A percentile compares a stretch with the other conserved stretches of the same genome.
These are phyloP conservation scores for Jacaranda mimosifolia DNA, from an alignment of 257 asterid genomes.

Conservation along the genomic window DNA sequence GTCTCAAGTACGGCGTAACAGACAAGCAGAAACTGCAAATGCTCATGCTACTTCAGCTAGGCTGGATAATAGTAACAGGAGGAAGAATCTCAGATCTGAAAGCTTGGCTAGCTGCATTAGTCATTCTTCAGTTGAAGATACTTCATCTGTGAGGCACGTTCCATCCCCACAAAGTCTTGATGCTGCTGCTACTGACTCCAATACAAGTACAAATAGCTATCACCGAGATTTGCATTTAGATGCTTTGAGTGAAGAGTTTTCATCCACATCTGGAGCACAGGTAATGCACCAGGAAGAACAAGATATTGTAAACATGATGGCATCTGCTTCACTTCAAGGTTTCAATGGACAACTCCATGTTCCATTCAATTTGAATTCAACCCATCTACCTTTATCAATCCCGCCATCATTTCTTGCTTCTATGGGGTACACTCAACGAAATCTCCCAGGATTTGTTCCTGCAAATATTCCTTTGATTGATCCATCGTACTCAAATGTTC, in stretches of 20 bases:
- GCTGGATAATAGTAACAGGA: constrained; percentile 55
- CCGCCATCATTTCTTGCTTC: constrained; percentile 83
- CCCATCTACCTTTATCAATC: constrained; percentile 78
- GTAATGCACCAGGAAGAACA: constrained; percentile 79
- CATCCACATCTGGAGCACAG: constrained; percentile 65
- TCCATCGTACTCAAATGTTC: constrained; percentile 62
- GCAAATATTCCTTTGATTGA: constrained; percentile 56
- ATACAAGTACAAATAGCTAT: constrained; percentile 53
- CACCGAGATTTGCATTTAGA: constrained; percentile 63
- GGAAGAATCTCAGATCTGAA: constrained; percentile 61
- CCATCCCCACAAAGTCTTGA: constrained; percentile 61
- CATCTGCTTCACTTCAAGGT: constrained; percentile 83
- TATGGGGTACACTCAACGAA: constrained; percentile 74
- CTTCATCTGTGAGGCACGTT: constrained; percentile 47
- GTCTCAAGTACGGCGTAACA: constrained; percentile 48
- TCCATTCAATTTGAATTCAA: constrained; percentile 70
- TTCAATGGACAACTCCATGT: constrained; percentile 70
- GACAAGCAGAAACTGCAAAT: constrained; percentile 62
- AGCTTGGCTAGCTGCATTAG: constrained; percentile 53
- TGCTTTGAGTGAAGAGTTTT: constrained; percentile 61
- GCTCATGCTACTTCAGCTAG: constrained; percentile 48
- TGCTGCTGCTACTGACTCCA: constrained; percentile 58
- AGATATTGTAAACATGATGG: constrained; percentile 86
- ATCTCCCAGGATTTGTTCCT: constrained; percentile 75
- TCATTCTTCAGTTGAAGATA: constrained; percentile 58